These are phyloP conservation scores for Iris macrosiphon DNA, from an alignment of 106 monocot species.

Conservation along the genomic window DNA sequence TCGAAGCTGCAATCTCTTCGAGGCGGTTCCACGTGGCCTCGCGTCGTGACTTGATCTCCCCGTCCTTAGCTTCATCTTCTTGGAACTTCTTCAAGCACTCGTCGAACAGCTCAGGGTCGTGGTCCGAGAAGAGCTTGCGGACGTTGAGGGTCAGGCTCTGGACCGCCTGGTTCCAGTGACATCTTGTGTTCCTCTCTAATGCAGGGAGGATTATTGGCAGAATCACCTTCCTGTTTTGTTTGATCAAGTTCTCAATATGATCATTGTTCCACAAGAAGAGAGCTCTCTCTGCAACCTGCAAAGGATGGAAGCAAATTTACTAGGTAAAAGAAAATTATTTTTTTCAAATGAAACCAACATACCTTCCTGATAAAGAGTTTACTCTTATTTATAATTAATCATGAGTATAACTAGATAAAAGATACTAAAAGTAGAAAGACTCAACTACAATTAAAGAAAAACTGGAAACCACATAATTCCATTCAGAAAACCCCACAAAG, in stretches of 20 bases:
- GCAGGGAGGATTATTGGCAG: conserved; percentile 55
- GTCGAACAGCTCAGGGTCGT: conserved; percentile 40
- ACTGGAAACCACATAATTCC: too few relatives aligned
- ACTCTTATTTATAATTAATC: too few relatives aligned
- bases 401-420: too few relatives aligned
- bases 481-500: too few relatives aligned
- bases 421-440: too few relatives aligned
- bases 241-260: conserved; percentile 57
- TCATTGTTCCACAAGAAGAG: conserved; percentile 72
- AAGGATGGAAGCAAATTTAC: background rate
- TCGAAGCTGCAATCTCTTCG: conserved; percentile 44
- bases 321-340: too few relatives aligned
- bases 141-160: conserved; percentile 59
- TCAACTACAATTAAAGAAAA: too few relatives aligned
- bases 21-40: conserved; percentile 44
- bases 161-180: conserved; percentile 68
- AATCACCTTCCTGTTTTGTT: conserved; percentile 51
- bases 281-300: conserved; percentile 61
- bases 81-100: conserved; percentile 43
- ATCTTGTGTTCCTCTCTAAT: conserved; percentile 39
- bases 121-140: conserved; percentile 51
- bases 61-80: conserved; percentile 32
- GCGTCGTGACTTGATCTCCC: conserved; percentile 17
- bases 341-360: too few relatives aligned
- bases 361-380: too few relatives aligned